Percentiles rank a stretch among this genome's conserved stretches.
phyloP scores from a whole-genome alignment of 805 yeast species.

The Kluyveromyces aestuarii region DNA sequence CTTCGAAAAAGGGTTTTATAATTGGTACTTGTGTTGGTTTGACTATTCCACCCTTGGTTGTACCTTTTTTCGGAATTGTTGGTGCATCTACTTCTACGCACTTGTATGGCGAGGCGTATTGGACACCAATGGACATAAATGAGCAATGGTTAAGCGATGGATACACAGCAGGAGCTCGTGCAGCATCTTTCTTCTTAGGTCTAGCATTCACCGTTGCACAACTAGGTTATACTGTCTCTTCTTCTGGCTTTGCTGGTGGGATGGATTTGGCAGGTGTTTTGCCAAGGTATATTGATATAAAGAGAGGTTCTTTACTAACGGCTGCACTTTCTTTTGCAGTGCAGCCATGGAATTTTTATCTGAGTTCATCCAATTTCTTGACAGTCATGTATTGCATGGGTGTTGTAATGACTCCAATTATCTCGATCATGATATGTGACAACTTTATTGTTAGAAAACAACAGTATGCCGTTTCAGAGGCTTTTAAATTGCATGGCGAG shows the following conservation, averaged over 20 bases:
- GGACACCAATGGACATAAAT: conserved; percentile 31
- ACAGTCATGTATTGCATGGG: conserved; percentile 30
- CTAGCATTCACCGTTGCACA: conserved; percentile 26
- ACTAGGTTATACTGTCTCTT: conserved; percentile 27
- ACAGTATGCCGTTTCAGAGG: conserved; percentile 29
- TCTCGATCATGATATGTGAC: conserved; percentile 32
- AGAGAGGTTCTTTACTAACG: conserved; percentile 28
- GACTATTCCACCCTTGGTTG: conserved; percentile 22
- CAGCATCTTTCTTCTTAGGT: conserved; percentile 31
- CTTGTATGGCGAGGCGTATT: conserved; percentile 24
- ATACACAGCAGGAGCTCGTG: conserved; percentile 28
- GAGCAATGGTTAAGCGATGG: conserved; percentile 23
- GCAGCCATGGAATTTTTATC: conserved; percentile 33
- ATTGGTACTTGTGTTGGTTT: conserved; percentile 14
- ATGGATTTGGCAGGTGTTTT: conserved; percentile 31
- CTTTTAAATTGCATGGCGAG: conserved; percentile 22
- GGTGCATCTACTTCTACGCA: conserved; percentile 27
- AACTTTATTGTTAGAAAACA: conserved; percentile 30
- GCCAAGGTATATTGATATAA: conserved; percentile 26
- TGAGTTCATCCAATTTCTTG: conserved; percentile 24
- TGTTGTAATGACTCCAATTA: conserved; percentile 29
- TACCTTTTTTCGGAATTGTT: conserved; percentile 30
- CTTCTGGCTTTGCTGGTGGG: conserved; percentile 31
- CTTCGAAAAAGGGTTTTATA: conserved; percentile 20
- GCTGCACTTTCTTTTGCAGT: conserved; percentile 27